Conservation (phyloP, 2,329 filamentous ascomycete genomes). For the Phyllosticta paracitricarpa region DNA sequence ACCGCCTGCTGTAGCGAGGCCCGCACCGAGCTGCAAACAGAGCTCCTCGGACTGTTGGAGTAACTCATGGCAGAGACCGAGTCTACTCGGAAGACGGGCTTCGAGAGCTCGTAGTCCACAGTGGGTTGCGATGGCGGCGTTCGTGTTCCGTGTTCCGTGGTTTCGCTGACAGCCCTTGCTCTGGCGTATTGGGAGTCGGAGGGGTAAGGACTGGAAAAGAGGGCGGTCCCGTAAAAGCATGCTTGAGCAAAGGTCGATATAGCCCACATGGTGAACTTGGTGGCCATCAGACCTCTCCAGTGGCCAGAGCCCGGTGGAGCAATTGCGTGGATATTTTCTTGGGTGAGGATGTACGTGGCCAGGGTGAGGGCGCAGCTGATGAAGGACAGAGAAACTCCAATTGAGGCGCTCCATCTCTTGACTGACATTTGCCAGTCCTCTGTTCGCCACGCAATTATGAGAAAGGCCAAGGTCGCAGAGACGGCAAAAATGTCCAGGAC, state of each 20-base stretch:
- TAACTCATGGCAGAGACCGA: conserved; percentile 26
- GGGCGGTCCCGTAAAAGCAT: conserved; percentile 16
- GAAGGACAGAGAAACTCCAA: conserved; percentile 5
- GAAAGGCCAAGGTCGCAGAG: conserved; percentile 19
- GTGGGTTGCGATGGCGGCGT: background rate
- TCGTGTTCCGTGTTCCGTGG: background rate
- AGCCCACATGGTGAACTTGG: conserved; percentile 27
- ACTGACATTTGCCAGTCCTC: conserved; percentile 7
- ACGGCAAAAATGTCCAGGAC: conserved; percentile 12
- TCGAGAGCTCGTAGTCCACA: background rate
- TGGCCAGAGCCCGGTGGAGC: background rate
- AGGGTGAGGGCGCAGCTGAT: conserved; percentile 6
- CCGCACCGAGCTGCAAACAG: conserved; percentile 23
- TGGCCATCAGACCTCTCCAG: conserved; percentile 21
- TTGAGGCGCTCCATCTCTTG: background rate
- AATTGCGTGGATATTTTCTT: conserved; percentile 10
- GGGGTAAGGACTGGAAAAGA: background rate
- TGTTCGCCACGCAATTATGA: conserved; percentile 18
- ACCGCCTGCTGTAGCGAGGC: conserved; percentile 29
- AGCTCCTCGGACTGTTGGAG: conserved; percentile 25
- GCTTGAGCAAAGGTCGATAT: conserved; percentile 23
- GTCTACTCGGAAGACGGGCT: background rate
- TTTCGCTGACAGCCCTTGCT: background rate
- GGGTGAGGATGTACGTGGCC: conserved; percentile 4
- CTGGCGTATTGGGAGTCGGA: background rate